Evolutionary conservation across 257 asterid species (phyloP).

Genomic region (Plantago ovata): DNA sequence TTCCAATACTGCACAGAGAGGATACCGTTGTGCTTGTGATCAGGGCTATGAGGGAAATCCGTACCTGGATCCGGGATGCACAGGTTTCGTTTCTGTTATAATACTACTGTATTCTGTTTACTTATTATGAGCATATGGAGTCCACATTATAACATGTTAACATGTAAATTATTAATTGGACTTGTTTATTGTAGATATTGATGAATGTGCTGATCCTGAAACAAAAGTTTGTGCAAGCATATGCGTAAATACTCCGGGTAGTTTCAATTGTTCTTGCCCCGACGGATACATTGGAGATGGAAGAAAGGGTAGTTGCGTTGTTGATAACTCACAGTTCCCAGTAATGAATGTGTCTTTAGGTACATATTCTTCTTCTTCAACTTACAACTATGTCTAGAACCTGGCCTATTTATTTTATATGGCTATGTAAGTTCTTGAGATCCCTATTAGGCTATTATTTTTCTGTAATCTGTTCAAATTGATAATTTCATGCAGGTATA

Average conservation of each 20-base stretch:
- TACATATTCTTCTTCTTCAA: conserved; percentile 8
- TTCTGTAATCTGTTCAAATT: not conserved
- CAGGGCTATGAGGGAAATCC: conserved; percentile 69
- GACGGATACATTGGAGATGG: conserved; percentile 58
- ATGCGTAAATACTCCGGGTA: conserved; percentile 38
- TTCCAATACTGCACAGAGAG: conserved; percentile 38
- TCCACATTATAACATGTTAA: not conserved
- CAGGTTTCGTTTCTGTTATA: conserved; percentile 32
- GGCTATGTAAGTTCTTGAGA: not conserved
- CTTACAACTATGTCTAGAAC: too few species aligned
- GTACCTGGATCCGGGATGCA: conserved; percentile 62
- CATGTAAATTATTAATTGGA: too few species aligned
- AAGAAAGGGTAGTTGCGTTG: conserved; percentile 41
- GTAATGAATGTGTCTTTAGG: conserved; percentile 41
- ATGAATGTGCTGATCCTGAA: conserved; percentile 38
- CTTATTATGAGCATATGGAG: not conserved
- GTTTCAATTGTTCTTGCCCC: conserved; percentile 58
- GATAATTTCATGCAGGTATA: conserved; percentile 36
- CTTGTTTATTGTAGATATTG: conserved; percentile 28
- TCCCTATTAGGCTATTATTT: not conserved
- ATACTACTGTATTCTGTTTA: not conserved
- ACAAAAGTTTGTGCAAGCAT: conserved; percentile 26
- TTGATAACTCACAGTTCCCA: conserved; percentile 44
- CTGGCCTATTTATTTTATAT: too few species aligned
- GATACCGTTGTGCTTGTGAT: conserved; percentile 60